These are phyloP conservation scores for Schizonepeta tenuifolia DNA, from an alignment of 257 asterid species.

Conservation along the genomic window DNA sequence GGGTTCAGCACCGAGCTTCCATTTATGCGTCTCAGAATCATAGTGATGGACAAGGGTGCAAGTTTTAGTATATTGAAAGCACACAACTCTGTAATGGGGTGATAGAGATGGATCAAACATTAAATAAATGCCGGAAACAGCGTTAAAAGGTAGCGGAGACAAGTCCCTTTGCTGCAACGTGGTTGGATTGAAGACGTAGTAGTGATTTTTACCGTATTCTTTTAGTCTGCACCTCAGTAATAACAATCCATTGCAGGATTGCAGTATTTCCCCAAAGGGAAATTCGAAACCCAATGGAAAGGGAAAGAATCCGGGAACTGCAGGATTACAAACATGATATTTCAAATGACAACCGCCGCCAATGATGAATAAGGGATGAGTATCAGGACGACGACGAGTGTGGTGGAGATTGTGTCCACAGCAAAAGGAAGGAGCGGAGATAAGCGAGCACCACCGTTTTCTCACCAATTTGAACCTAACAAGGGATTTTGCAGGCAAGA, in stretches of 20 bases:
- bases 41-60: neutral
- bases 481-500: slow-evolving; percentile 15
- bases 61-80: neutral
- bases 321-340: neutral
- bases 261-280: neutral
- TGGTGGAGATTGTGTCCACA: neutral
- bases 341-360: too few species aligned
- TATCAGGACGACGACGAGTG: neutral
- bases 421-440: neutral
- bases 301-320: neutral
- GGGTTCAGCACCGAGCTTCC: neutral
- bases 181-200: neutral
- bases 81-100: neutral
- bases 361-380: too few species aligned
- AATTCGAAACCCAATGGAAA: too few species aligned
- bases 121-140: neutral
- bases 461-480: slow-evolving; percentile 3
- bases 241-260: neutral
- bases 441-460: slow-evolving; percentile 26
- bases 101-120: slow-evolving; percentile 12
- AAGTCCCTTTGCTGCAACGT: neutral
- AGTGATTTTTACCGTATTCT: neutral
- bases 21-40: neutral
- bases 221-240: neutral
- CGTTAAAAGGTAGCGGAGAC: neutral